Evolutionary conservation across 305 asterid genomes (phyloP).

Genomic region (Fraxinus baroniana): DNA sequence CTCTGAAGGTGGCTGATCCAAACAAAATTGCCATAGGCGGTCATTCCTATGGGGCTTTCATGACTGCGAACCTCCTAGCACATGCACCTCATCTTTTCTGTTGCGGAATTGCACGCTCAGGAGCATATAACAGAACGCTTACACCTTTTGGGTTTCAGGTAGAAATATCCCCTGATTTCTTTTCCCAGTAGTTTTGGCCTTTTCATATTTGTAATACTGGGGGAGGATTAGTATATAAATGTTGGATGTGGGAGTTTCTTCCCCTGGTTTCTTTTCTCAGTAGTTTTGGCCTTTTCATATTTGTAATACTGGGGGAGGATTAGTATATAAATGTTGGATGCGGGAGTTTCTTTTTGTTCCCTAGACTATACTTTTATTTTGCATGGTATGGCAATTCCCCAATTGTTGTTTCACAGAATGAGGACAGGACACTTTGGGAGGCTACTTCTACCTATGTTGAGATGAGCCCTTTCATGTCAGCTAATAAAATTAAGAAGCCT

Average conservation of each 20-base stretch:
- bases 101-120: conserved; percentile 97
- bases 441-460: conserved; percentile 74
- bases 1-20: conserved; percentile 87
- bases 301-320: background rate
- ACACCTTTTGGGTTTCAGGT: conserved; percentile 99
- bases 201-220: background rate
- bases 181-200: background rate
- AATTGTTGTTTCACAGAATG: conserved; percentile 48
- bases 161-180: conserved; percentile 9
- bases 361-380: conserved; percentile 7
- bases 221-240: background rate
- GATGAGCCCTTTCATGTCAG: conserved; percentile 95
- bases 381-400: conserved; percentile 9
- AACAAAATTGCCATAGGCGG: conserved; percentile 91
- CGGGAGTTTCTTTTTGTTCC: background rate
- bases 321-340: background rate
- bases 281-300: background rate
- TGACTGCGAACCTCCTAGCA: conserved; percentile 97
- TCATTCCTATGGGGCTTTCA: conserved; percentile 98
- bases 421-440: conserved; percentile 98
- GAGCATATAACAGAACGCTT: conserved; percentile 96
- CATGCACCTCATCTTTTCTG: conserved; percentile 96
- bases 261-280: background rate
- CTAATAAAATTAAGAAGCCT: conserved; percentile 95
- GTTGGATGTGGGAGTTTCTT: background rate